phyloP scores from a whole-genome alignment of 176 grass and related monocot genomes.

The Carex littledalei region DNA sequence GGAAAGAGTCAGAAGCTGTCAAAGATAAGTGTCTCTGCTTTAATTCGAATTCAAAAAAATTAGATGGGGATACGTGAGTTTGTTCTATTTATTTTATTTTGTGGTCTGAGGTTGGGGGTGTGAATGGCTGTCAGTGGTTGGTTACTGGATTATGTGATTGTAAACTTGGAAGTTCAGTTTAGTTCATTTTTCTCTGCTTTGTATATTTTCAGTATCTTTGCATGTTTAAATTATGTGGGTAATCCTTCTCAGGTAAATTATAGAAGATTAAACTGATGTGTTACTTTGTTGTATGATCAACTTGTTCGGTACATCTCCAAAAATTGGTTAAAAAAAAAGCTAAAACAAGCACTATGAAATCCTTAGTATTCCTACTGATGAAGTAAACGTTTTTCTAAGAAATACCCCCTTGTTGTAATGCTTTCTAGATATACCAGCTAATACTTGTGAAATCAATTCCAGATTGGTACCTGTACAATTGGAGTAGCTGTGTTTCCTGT shows the following conservation, averaged over 20 bases:
- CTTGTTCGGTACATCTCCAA: neutral
- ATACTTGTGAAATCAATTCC: neutral
- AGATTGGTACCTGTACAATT: neutral
- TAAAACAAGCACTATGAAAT: neutral
- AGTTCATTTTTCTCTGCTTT: conserved; percentile 13
- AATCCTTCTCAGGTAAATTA: neutral
- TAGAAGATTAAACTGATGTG: neutral
- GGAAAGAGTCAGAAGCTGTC: conserved; percentile 63
- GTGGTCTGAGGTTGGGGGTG: neutral
- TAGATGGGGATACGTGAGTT: conserved; percentile 60
- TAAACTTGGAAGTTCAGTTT: conserved; percentile 24
- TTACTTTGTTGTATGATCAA: neutral
- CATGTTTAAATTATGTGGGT: neutral
- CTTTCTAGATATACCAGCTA: neutral
- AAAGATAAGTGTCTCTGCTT: conserved; percentile 86
- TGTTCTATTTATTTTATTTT: neutral
- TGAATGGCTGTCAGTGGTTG: conserved; percentile 13
- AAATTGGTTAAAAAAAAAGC: neutral
- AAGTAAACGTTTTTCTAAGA: no score
- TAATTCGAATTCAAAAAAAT: conserved; percentile 54
- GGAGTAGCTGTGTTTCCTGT: neutral
- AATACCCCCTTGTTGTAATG: no score
- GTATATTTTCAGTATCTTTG: neutral
- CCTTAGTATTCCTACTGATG: no score
- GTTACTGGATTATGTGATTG: conserved; percentile 11